phyloP scores from a whole-genome alignment of 73 alveolate genomes.

The Paramecium sexaurelia region DNA sequence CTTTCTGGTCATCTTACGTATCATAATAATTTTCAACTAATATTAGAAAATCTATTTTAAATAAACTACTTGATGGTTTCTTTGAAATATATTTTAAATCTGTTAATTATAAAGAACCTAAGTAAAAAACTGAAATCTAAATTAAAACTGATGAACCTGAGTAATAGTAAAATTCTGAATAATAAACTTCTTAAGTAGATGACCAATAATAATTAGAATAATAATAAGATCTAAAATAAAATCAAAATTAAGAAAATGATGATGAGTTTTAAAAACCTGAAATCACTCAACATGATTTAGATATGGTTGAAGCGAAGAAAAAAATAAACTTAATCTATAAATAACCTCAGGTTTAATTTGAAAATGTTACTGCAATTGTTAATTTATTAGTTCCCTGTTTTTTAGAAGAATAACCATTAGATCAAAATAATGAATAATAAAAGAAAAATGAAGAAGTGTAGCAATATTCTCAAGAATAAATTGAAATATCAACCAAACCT shows the following conservation, averaged over 20 bases:
- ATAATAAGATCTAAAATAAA: not conserved
- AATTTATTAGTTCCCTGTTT: constrained; percentile 14
- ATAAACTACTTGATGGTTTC: constrained; percentile 6
- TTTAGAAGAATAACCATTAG: not conserved
- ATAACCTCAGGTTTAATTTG: not conserved
- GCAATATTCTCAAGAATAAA: not conserved
- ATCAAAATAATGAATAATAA: not conserved
- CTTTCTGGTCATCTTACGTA: constrained; percentile 19
- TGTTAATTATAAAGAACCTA: constrained; percentile 25
- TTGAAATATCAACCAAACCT: not conserved
- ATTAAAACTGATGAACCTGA: not conserved
- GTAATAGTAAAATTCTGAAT: not conserved
- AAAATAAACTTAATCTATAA: not conserved
- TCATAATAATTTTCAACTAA: not conserved
- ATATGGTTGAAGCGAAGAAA: constrained; percentile 47
- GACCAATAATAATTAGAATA: not conserved
- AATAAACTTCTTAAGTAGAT: not conserved
- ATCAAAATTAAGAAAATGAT: not conserved
- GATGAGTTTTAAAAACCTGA: not conserved
- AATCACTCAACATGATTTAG: constrained; percentile 53
- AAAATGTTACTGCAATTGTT: not conserved
- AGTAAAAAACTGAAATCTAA: constrained; percentile 17
- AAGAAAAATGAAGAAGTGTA: not conserved
- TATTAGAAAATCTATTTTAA: constrained; percentile 11
- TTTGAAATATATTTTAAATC: constrained; percentile 54